Conservation (phyloP, 108 stramenopile species). For the Thalassiosira profunda region DNA sequence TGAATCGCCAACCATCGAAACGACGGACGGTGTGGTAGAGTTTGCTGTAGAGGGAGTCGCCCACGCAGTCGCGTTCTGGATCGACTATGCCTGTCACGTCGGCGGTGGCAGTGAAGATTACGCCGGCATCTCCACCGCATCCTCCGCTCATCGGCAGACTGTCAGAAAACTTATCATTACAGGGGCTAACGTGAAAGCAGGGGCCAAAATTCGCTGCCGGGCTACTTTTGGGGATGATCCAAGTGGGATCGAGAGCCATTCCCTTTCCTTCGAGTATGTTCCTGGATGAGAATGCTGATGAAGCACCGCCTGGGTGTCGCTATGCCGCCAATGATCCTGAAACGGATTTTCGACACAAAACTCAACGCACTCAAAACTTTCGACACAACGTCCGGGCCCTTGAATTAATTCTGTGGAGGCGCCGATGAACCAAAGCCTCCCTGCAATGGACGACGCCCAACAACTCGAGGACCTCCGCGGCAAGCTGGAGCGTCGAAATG, state of each 20-base stretch:
- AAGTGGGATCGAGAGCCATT: conserved; percentile 28
- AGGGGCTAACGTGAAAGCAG: conserved; percentile 15
- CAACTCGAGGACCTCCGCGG: conserved; percentile 40
- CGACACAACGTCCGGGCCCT: no score
- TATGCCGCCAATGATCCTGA: no score
- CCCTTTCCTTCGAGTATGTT: neutral
- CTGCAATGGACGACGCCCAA: neutral
- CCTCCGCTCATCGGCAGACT: conserved; percentile 32
- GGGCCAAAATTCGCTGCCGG: conserved; percentile 17
- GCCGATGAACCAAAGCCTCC: no score
- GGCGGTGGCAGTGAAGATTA: neutral
- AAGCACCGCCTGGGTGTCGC: no score
- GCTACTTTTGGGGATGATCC: conserved; percentile 25
- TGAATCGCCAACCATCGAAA: conserved; percentile 5
- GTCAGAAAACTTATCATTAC: conserved; percentile 28
- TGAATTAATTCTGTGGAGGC: no score
- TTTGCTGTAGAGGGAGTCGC: conserved; percentile 11
- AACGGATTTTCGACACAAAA: no score
- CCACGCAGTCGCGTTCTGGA: conserved; percentile 43
- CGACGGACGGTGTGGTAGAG: conserved; percentile 11
- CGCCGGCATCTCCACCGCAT: conserved; percentile 28
- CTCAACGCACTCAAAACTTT: no score
- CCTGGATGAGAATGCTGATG: neutral
- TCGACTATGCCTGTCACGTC: conserved; percentile 38
- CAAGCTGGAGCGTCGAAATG: conserved; percentile 40